Base-by-base conservation (phyloP, 2,329 filamentous ascomycete genomes). In the Calonectria naviculata region DNA sequence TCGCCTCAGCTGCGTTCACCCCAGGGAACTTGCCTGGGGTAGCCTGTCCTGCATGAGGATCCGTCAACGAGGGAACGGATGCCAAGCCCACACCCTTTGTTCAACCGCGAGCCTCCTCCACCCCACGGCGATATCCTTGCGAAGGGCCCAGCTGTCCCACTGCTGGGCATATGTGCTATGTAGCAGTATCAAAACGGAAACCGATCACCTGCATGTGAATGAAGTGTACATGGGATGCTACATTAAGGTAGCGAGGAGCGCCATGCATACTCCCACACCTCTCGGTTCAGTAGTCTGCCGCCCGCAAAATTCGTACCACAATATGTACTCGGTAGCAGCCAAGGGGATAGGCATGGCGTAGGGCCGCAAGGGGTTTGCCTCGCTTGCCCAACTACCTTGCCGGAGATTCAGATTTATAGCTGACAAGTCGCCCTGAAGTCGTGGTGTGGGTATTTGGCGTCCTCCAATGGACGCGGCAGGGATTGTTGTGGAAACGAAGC, bases 11-110 rank as follows among this genome's bases (percentile, higher is more conserved):
- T 65, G 29, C 26, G 8, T 49, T 54, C 36, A 29, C 66, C 54
- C 42, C 58, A 41, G 47, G 19, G 10, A 62, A 52, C 58, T 24
- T 60, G 52, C 21, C 52, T 29, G 64, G 31, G 52, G 42, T 41
- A 49, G 42, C 36, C 38, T 46, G 41, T 34, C 60, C 44, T 64
- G 66, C 28, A 64, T 68, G 66, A 52, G 58, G 66, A 68, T 56
- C 58, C 28, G 26, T 52, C 61, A 41, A 42, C 67, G 49, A 36
- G 41, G 61, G 38, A 44, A 34, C 42, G 61, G 61, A 41, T 36
- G 41, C 41, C 60, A 52, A 60, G 41, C 6, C 29, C 52, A 58
- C 31, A 38, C 44, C 41, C 60, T 46, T 10, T 63, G 42, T 31
- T 47, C 42, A 24, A 64, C 29, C 21, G 29, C 52, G 31, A 41